Base-by-base conservation (phyloP, 2,329 filamentous ascomycete genomes). In the Aspergillus cejpii region DNA sequence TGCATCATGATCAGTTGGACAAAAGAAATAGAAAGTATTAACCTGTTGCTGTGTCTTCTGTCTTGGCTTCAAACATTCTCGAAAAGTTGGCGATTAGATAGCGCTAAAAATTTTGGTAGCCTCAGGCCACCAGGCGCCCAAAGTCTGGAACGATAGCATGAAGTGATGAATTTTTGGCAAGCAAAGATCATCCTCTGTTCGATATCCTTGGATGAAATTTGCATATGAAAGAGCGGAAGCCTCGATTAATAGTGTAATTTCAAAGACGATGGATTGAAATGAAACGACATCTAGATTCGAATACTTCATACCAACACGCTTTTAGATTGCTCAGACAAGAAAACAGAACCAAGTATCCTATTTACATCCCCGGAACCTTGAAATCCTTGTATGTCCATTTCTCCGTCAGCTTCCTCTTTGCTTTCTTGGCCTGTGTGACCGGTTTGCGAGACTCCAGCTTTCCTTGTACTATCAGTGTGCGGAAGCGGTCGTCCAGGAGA, bases 381-480 rank as follows among this genome's bases (percentile, higher is more conserved):
- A 95, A 98, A 65, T 98, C 92, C 76, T 98, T 98, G 74, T 95
- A 87, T 36, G 84, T 81, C 92, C 92, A 98, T 72, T 97, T 98
- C 78, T 97, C 92, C 5, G 88, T 95, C 41, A 82, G 69, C 66
- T 86, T 87, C 56, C 74, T 82, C 76, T 83, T 90, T 52, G 80
- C 79, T 74, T 92, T 87, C 77, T 87, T 94, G 59, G 78, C 78
- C 71, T 92, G 91, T 5, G 83, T 79, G 46, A 91, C 79, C 41
- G 83, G 83, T 63, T 84, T 84, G 57, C 92, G 78, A 39, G 80
- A 79, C 74, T 98, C 92, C 49, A 98, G 71, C 71, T 92, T 94
- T 48, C 92, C 92, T 51, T 89, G 81, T 26, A 97, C 78, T 51
- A 97, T 74, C 69, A 97, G 75, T 65, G 80, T 97, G 50, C 92